Conservation (phyloP, 2,329 filamentous ascomycete genomes). For the Clarireedia hainanense region DNA sequence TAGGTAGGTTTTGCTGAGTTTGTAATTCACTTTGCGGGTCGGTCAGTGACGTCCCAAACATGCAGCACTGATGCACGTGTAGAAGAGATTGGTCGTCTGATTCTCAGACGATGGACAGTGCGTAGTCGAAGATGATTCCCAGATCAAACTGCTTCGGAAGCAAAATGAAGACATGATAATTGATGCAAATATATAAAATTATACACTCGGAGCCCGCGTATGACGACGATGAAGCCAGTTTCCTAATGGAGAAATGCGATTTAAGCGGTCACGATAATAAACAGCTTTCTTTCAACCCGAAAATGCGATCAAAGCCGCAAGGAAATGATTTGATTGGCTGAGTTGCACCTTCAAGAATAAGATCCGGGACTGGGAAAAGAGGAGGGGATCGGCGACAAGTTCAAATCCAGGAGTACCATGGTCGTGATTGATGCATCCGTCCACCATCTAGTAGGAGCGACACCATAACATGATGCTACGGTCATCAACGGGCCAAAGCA, state of each 20-base stretch:
- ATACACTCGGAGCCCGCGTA: constrained; percentile 7
- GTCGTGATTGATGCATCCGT: neutral
- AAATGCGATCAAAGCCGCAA: neutral
- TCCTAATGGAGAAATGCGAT: constrained; percentile 18
- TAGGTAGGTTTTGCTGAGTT: neutral
- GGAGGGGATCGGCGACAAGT: neutral
- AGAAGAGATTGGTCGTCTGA: neutral
- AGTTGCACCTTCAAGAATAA: neutral
- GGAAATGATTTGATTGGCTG: neutral
- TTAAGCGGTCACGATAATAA: constrained; percentile 15
- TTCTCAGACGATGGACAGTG: neutral
- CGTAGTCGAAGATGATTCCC: neutral
- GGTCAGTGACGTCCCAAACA: neutral
- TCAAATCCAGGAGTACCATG: neutral
- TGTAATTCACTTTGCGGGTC: neutral
- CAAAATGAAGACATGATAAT: constrained; percentile 7
- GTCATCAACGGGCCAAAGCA: neutral
- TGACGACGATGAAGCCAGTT: constrained; percentile 13
- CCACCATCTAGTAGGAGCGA: neutral
- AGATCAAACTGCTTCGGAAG: neutral
- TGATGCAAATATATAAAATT: constrained; percentile 10
- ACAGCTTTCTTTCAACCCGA: neutral
- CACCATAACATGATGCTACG: neutral
- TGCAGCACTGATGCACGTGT: constrained; percentile 4
- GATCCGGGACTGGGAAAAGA: neutral